Base-by-base conservation (phyloP, 257 asterid species). In the Solanum pennellii region DNA sequence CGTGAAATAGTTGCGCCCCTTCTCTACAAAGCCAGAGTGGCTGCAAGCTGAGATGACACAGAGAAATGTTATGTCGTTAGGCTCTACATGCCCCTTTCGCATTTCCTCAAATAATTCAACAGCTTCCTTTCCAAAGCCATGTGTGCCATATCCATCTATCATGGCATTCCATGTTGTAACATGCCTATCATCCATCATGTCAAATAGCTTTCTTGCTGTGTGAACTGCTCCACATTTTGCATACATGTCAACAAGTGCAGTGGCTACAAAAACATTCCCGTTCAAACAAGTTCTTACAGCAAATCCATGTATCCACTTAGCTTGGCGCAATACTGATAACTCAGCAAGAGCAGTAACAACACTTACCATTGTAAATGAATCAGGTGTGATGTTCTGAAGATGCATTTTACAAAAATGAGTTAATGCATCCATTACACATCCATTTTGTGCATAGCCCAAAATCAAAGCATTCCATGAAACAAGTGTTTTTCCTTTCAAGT, bases 91-190 rank as follows among this genome's bases (percentile, higher is more conserved):
- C 42, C 94, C 92, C 41, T 87, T 88, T 33, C 92, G 90, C 98
- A 95, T 95, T 52, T 93, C 93, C 68, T 94, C 96, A 62, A 97
- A 97, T 84, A 97, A 87, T 80, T 90, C 89, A 49, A 92, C 88
- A 6, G 98, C 97, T 88, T 94, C 98, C 88, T 76, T 89, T 37
- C 98, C 98, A 31, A 89, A 94, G 14, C 99, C 98, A 76, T 97
- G 98, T 0, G 99, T 97, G 41, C 99, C 99, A n/a, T 97, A 97
- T 84, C 98, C 99, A 89, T 97, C 99, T 29, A 97, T 95, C 99
- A 95, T 97, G 11, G 98, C 98, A 86, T 97, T 97, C 99, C 99
- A 97, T 37, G 98, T 94, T 31, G 97, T 95, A 31, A 93, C 95
- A 56, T 94, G 98, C 84, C 90, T 93, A 88, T 93, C 98, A 2